Evolutionary conservation across 139 green algal species (phyloP).

Genomic region (Picochlorum sp.): DNA sequence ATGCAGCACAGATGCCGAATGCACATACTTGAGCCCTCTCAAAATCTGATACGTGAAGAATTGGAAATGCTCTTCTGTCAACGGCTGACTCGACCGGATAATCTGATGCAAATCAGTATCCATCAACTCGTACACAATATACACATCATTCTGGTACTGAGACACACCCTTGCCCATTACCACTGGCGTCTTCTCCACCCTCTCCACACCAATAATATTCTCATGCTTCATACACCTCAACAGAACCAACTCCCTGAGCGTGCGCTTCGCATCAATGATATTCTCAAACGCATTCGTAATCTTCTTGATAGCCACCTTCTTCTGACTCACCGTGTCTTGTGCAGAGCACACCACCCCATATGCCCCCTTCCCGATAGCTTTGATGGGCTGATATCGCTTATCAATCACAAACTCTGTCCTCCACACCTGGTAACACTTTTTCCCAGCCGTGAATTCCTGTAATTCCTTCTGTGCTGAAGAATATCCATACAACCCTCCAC

Average conservation of each 20-base stretch:
- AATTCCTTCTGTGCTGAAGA: constrained; percentile 61
- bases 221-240: constrained; percentile 80
- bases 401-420: constrained; percentile 88
- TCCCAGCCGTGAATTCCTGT: constrained; percentile 56
- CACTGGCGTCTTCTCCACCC: constrained; percentile 49
- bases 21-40: constrained; percentile 85
- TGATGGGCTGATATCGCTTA: constrained; percentile 63
- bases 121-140: constrained; percentile 99
- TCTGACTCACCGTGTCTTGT: constrained; percentile 52
- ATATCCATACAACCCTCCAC: constrained; percentile 27
- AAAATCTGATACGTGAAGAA: constrained; percentile 98
- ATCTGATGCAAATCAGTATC: constrained; percentile 99
- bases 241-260: constrained; percentile 91
- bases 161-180: not conserved
- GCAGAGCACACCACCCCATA: constrained; percentile 97
- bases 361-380: constrained; percentile 89
- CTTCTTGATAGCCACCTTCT: constrained; percentile 96
- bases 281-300: constrained; percentile 97
- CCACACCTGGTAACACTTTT: constrained; percentile 75
- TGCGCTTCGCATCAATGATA: constrained; percentile 81
- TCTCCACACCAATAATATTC: constrained; percentile 75
- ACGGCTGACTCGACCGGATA: constrained; percentile 84
- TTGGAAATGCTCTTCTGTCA: constrained; percentile 96
- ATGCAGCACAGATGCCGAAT: constrained; percentile 83
- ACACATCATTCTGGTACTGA: constrained; percentile 82